phyloP scores from a whole-genome alignment of 2,329 filamentous ascomycete species.

The Paecilomyces fulvus region DNA sequence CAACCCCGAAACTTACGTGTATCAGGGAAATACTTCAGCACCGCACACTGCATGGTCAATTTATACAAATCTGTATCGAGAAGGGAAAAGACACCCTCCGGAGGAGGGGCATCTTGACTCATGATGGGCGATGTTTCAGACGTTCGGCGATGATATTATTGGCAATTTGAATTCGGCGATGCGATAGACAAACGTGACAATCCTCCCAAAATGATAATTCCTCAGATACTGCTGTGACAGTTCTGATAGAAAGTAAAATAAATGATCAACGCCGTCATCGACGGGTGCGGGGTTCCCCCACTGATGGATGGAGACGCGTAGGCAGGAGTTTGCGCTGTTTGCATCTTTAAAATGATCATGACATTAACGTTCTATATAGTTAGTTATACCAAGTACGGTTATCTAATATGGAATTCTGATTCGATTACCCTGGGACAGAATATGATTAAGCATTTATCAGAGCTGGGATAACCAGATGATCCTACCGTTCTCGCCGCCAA shows the following conservation, averaged over 20 bases:
- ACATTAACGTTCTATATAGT: not conserved
- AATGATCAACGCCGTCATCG: not conserved
- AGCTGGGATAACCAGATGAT: not conserved
- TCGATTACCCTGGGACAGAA: not conserved
- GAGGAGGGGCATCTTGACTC: conserved; percentile 17
- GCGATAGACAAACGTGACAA: not conserved
- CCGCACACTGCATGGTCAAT: conserved; percentile 96
- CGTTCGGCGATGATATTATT: not conserved
- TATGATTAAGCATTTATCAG: not conserved
- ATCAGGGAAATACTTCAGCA: conserved; percentile 83
- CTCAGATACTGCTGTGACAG: conserved; percentile 3
- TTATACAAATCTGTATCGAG: conserved; percentile 88
- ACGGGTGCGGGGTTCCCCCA: conserved; percentile 2
- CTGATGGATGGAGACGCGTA: conserved; percentile 2
- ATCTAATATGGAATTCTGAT: not conserved
- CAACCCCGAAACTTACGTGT: conserved; percentile 31
- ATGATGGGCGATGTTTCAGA: conserved; percentile 8
- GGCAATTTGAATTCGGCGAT: not conserved
- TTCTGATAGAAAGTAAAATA: not conserved
- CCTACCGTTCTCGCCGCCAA: not conserved
- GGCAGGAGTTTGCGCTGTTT: conserved; percentile 14
- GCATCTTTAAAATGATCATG: conserved; percentile 1
- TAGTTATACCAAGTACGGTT: not conserved
- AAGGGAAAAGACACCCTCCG: conserved; percentile 73
- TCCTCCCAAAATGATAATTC: not conserved